Conservation (phyloP, 495 filamentous ascomycete species). For the Umbilicaria muhlenbergii region DNA sequence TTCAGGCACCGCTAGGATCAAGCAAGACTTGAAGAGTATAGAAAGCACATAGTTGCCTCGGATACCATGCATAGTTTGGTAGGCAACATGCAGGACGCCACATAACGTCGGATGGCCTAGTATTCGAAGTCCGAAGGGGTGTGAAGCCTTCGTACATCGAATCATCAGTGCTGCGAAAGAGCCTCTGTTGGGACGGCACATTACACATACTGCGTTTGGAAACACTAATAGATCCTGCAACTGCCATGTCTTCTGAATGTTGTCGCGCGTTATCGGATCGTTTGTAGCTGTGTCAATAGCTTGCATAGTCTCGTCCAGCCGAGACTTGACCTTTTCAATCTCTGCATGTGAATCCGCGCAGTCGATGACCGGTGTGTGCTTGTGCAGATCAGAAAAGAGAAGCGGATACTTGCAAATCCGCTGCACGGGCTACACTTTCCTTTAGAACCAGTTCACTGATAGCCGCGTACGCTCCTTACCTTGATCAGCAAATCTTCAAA, state of each 20-base stretch:
- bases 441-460: neutral
- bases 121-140: constrained; percentile 44
- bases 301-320: constrained; percentile 51
- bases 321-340: constrained; percentile 56
- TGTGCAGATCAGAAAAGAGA: constrained; percentile 67
- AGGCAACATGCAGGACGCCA: constrained; percentile 74
- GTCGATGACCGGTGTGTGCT: constrained; percentile 67
- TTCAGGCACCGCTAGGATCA: constrained; percentile 57
- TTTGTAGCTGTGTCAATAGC: constrained; percentile 68
- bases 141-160: constrained; percentile 11
- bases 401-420: constrained; percentile 86
- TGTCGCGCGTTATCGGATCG: constrained; percentile 34
- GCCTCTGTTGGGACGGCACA: neutral
- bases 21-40: constrained; percentile 66
- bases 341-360: constrained; percentile 67
- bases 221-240: constrained; percentile 66
- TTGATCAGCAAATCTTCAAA: constrained; percentile 84
- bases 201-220: constrained; percentile 44
- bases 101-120: constrained; percentile 75
- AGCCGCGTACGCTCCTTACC: constrained; percentile 28
- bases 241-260: constrained; percentile 57
- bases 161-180: neutral
- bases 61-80: constrained; percentile 48
- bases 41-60: constrained; percentile 75
- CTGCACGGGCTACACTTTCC: constrained; percentile 63